Evolutionary conservation across 805 yeast species (phyloP), one percentile per base, ranked within the genome.

Genomic region (Tetrapisispora arboricola): DNA sequence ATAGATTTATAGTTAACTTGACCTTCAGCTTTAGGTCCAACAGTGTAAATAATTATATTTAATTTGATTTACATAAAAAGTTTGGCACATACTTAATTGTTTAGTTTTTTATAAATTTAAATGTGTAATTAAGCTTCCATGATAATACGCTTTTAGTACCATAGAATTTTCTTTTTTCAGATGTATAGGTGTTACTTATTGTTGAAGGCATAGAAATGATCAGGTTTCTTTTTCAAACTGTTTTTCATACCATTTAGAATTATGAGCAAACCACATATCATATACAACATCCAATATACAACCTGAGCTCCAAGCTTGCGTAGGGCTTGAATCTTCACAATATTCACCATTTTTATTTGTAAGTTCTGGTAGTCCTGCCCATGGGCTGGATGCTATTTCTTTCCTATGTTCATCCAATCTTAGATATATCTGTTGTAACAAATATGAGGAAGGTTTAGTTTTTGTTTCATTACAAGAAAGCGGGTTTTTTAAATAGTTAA

Each of bases 301-400:
- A 2, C 92, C 80, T 0, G 90, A 66, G 57, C 95, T 84, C 98
- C 98, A 90, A 0, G 97, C 96, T 60, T 90, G 98, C 0, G 96
- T 80, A 3, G 96, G 96, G 48, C 94, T 83, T 2, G 95, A 84
- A 60, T 92, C 97, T 15, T 58, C 54, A 58, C 98, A 90, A 9
- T 77, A 51, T 24, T 67, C 79, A 2, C 97, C 97, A 52, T 82
- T 79, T 61, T 84, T 85, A 55, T 90, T 86, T 2, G 97, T 86
- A 54, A 90, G 68, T 60, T 90, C 98, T 0, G 97, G 78, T 48
- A 90, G 65, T 0, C 98, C 98, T 0, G 94, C 86, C 97, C 97
- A 90, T 16, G 75, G 78, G 47, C 88, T 82, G n/a, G 72, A 71
- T 28, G 63, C 59, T 16, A 92, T 71, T 90, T 92, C 83, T 39